Percentiles rank a stretch among this genome's conserved stretches.
Evolutionary conservation across 768 basidiomycete species (phyloP).

Genomic region (Pulveroboletus sp.): DNA sequence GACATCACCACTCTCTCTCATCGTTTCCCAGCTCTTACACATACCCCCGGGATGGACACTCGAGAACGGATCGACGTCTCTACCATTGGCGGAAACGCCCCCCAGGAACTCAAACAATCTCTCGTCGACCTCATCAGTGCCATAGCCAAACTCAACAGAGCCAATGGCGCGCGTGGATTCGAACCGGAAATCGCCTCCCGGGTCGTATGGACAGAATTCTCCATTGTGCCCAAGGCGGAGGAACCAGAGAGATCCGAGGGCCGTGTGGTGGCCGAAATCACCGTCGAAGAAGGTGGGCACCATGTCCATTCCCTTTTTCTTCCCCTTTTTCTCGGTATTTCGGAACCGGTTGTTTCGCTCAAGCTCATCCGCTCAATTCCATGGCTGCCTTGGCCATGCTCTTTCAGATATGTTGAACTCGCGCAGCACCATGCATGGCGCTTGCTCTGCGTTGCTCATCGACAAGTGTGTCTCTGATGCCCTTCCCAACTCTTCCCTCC

Average conservation of each 20-base stretch:
- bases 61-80: slow-evolving; percentile 16
- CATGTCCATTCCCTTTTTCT: not conserved
- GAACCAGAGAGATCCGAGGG: slow-evolving; percentile 40
- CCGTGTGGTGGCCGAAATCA: slow-evolving; percentile 41
- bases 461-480: slow-evolving; percentile 40
- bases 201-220: slow-evolving; percentile 37
- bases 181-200: slow-evolving; percentile 21
- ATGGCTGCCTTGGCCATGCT: not conserved
- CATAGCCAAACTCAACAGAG: slow-evolving; percentile 1
- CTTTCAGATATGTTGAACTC: slow-evolving; percentile 53
- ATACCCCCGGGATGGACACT: slow-evolving; percentile 5
- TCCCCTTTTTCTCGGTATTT: not conserved
- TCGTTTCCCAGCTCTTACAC: not conserved
- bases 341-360: not conserved
- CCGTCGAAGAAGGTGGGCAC: slow-evolving; percentile 38
- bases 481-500: not conserved
- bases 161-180: slow-evolving; percentile 18
- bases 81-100: slow-evolving; percentile 26
- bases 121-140: slow-evolving; percentile 19
- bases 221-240: slow-evolving; percentile 40
- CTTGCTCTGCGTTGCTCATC: slow-evolving; percentile 49
- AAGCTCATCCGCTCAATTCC: not conserved
- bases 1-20: not conserved
- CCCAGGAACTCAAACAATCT: slow-evolving; percentile 24
- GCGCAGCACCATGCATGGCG: slow-evolving; percentile 47